A percentile compares a stretch with the other conserved stretches of the same genome.
Conservation (phyloP, 169 alveolate species). For the Besnoitia besnoiti region DNA sequence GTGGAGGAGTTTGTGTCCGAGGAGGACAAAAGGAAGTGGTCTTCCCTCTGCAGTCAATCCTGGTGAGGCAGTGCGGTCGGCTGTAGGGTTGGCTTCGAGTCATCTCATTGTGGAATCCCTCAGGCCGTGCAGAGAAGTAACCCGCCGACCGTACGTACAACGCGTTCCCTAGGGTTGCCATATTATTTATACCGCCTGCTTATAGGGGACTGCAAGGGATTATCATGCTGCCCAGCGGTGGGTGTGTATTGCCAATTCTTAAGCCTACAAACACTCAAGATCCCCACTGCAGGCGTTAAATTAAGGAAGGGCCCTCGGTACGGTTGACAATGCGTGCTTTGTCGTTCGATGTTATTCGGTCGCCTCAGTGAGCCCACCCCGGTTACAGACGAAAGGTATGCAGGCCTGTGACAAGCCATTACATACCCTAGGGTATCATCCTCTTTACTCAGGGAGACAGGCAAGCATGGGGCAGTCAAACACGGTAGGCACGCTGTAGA, state of each 20-base stretch:
- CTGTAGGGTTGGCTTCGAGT: too few relatives aligned
- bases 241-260: background rate
- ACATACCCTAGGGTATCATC: background rate
- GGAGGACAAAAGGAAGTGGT: constrained; percentile 48
- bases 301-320: constrained; percentile 20
- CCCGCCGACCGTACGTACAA: background rate
- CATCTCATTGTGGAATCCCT: background rate
- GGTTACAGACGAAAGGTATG: constrained; percentile 38
- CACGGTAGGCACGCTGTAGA: constrained; percentile 29
- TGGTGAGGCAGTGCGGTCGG: constrained; percentile 24
- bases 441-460: constrained; percentile 29
- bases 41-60: constrained; percentile 39
- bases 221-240: background rate
- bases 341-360: background rate
- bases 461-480: constrained; percentile 57
- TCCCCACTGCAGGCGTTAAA: background rate
- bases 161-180: background rate
- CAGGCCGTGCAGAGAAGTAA: constrained; percentile 52
- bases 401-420: background rate
- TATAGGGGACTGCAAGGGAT: background rate
- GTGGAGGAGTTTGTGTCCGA: constrained; percentile 34
- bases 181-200: background rate
- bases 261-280: background rate
- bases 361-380: constrained; percentile 41
- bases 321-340: background rate